Conservation (phyloP, 108 stramenopile species). For the Pseudonitzschia multistriata region DNA sequence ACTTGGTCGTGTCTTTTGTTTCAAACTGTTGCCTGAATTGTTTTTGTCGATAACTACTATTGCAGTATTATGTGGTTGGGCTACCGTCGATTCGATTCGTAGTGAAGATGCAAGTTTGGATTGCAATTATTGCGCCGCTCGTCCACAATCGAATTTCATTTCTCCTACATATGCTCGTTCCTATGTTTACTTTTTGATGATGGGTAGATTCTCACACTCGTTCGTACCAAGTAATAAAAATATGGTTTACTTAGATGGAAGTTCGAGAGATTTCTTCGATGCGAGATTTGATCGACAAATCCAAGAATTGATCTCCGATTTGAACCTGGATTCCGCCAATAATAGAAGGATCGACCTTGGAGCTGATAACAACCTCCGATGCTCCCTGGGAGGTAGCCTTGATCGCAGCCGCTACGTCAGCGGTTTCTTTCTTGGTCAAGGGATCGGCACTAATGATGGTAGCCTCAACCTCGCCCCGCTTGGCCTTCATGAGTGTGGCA, state of each 20-base stretch:
- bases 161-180: too few relatives aligned
- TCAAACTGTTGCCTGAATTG: too few relatives aligned
- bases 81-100: background rate
- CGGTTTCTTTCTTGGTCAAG: constrained; percentile 61
- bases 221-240: background rate
- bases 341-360: constrained; percentile 85
- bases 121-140: background rate
- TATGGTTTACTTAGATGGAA: constrained; percentile 42
- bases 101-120: too few relatives aligned
- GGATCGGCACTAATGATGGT: constrained; percentile 87
- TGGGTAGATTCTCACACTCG: background rate
- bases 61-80: background rate
- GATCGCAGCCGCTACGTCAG: constrained; percentile 82
- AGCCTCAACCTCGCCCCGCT: constrained; percentile 92
- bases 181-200: too few relatives aligned
- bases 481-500: constrained; percentile 89
- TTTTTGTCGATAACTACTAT: too few relatives aligned
- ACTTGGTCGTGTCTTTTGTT: too few relatives aligned
- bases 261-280: constrained; percentile 85
- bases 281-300: constrained; percentile 88
- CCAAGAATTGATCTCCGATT: constrained; percentile 97
- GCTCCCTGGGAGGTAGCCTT: constrained; percentile 65
- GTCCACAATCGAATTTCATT: background rate
- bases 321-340: constrained; percentile 95
- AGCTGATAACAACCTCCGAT: constrained; percentile 78